Evolutionary conservation across 352 stramenopile species (phyloP).

Genomic region (Globisporangium okanoganense): DNA sequence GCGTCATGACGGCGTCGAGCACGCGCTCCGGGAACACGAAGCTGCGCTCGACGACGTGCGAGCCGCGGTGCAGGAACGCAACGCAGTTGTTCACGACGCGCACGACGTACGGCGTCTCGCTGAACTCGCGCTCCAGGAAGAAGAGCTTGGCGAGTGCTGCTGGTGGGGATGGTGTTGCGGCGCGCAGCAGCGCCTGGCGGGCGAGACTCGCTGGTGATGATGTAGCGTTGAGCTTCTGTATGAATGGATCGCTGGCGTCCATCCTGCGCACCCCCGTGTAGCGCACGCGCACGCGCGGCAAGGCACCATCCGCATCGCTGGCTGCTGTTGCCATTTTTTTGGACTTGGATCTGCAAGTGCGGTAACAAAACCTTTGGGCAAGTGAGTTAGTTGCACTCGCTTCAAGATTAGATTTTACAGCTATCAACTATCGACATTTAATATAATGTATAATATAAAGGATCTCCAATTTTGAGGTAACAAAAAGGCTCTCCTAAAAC

Average conservation of each 20-base stretch:
- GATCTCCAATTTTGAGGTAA: too few relatives aligned
- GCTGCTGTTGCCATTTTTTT: not conserved
- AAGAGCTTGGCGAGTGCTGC: slow-evolving; percentile 18
- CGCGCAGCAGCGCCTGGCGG: not conserved
- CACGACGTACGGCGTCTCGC: slow-evolving; percentile 31
- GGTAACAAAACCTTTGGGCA: not conserved
- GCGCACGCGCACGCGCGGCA: slow-evolving; percentile 21
- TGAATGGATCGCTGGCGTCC: slow-evolving; percentile 3
- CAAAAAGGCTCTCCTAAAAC: too few relatives aligned
- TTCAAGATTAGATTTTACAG: not conserved
- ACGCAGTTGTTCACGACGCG: slow-evolving; percentile 42
- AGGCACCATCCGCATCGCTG: not conserved
- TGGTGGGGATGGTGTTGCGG: not conserved
- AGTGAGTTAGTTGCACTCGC: too few relatives aligned
- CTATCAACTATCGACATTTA: not conserved
- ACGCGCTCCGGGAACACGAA: slow-evolving; percentile 61
- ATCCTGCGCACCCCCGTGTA: slow-evolving; percentile 28
- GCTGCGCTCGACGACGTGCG: slow-evolving; percentile 52
- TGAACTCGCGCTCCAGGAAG: slow-evolving; percentile 30
- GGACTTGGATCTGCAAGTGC: not conserved
- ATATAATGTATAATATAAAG: too few relatives aligned
- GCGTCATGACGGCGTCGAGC: slow-evolving; percentile 43
- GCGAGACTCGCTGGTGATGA: too few relatives aligned
- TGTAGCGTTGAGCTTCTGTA: not conserved
- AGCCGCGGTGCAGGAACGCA: slow-evolving; percentile 46